phyloP scores from a whole-genome alignment of 2,329 filamentous ascomycete genomes.

The Colletotrichum musicola region DNA sequence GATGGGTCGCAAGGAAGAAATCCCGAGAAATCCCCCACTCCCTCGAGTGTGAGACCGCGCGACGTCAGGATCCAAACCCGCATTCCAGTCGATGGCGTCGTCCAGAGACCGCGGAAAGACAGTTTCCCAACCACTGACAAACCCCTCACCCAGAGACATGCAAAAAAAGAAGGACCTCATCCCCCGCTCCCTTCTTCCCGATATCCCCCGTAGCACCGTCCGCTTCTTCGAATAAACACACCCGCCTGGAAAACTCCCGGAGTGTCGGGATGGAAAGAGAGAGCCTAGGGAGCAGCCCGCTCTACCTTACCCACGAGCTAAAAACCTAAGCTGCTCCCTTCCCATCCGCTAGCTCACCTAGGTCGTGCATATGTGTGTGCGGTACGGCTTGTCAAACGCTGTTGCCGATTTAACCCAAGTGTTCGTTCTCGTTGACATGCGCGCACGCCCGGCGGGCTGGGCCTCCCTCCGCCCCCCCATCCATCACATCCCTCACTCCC shows the following conservation, averaged over 20 bases:
- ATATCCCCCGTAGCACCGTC: neutral
- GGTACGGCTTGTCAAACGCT: neutral
- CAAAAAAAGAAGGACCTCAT: neutral
- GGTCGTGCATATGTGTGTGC: neutral
- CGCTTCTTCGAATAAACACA: neutral
- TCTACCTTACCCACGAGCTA: neutral
- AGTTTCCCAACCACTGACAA: neutral
- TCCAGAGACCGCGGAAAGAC: neutral
- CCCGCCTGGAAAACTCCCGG: neutral
- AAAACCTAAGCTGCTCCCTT: neutral
- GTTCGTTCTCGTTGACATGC: too few species aligned
- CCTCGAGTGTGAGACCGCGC: neutral
- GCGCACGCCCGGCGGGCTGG: too few species aligned
- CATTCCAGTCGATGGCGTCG: conserved; percentile 11
- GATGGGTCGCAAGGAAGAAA: neutral
- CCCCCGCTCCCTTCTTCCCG: neutral
- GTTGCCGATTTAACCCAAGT: neutral
- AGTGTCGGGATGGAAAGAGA: neutral
- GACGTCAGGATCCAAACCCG: conserved; percentile 17
- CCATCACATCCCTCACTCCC: too few species aligned
- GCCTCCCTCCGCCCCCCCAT: too few species aligned
- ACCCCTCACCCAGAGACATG: neutral
- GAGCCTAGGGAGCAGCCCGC: neutral
- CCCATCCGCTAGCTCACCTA: neutral
- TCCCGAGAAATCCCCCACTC: conserved; percentile 18